Percentiles rank a stretch among this genome's conserved stretches.
Evolutionary conservation across 2,329 filamentous ascomycete genomes (phyloP).

Genomic region (Xylariales sp.): DNA sequence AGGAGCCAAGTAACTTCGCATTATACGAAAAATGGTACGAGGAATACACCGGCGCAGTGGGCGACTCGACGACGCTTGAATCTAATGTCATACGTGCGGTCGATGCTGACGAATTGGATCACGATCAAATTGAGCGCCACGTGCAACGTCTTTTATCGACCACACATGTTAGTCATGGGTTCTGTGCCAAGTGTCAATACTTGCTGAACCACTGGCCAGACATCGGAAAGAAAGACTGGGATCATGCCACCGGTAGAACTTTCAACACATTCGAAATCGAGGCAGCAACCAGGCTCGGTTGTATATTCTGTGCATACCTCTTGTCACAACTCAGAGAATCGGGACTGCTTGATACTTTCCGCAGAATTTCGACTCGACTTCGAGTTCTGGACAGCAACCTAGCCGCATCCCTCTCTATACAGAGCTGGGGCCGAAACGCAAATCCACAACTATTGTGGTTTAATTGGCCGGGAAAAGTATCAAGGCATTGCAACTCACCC

Average conservation of each 20-base stretch:
- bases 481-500: background rate
- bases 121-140: background rate
- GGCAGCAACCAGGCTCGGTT: conserved; percentile 3
- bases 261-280: background rate
- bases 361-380: background rate
- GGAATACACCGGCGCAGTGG: background rate
- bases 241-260: background rate
- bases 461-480: background rate
- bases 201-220: conserved; percentile 1
- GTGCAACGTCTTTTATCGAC: background rate
- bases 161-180: background rate
- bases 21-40: background rate
- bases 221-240: background rate
- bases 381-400: background rate
- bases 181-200: background rate
- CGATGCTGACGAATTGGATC: background rate
- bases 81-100: background rate
- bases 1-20: background rate
- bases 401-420: background rate
- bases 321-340: background rate
- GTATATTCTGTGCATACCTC: background rate
- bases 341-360: background rate
- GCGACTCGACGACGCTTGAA: background rate
- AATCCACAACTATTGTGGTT: conserved; percentile 3
- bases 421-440: background rate